Evolutionary conservation across 495 filamentous ascomycete species (phyloP).

Genomic region (Gamarada debralockiae): DNA sequence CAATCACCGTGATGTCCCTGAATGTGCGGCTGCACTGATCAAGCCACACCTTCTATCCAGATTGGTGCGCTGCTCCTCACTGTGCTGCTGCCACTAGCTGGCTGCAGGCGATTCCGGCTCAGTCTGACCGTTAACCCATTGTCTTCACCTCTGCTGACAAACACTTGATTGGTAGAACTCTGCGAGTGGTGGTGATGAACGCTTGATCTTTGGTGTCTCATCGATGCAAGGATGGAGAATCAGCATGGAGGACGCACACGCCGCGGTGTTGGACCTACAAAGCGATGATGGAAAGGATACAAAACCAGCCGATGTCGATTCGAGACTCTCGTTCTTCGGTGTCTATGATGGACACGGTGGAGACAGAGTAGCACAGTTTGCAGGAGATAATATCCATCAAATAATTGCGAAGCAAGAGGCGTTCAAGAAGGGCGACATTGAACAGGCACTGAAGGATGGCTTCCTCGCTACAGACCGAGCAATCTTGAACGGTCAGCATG

Average conservation of each 20-base stretch:
- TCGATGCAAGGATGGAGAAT: slow-evolving; percentile 99
- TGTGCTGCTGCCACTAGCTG: background rate
- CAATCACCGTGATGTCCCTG: too few species aligned
- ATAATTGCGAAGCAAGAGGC: slow-evolving; percentile 92
- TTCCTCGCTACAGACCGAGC: slow-evolving; percentile 95
- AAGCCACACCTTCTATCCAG: background rate
- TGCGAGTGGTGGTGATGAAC: slow-evolving; percentile 85
- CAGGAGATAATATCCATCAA: slow-evolving; percentile 88
- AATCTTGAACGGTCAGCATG: slow-evolving; percentile 78
- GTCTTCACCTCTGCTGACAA: slow-evolving; percentile 16
- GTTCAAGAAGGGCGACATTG: slow-evolving; percentile 85
- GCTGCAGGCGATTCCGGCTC: too few species aligned
- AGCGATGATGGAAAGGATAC: slow-evolving; percentile 46
- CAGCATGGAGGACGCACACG: slow-evolving; percentile 98
- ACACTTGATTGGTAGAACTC: slow-evolving; percentile 58
- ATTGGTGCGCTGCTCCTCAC: background rate
- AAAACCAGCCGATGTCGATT: slow-evolving; percentile 55
- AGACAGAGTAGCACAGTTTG: slow-evolving; percentile 91
- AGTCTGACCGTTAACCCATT: background rate
- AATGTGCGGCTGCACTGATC: too few species aligned
- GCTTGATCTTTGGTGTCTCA: slow-evolving; percentile 87
- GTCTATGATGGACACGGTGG: slow-evolving; percentile 98
- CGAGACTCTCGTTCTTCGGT: slow-evolving; percentile 90
- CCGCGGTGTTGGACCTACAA: slow-evolving; percentile 81
- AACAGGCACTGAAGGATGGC: slow-evolving; percentile 94